Percentiles rank a stretch among this genome's conserved stretches.
Evolutionary conservation across 768 basidiomycete species (phyloP).

Genomic region (Boletellus ananas): DNA sequence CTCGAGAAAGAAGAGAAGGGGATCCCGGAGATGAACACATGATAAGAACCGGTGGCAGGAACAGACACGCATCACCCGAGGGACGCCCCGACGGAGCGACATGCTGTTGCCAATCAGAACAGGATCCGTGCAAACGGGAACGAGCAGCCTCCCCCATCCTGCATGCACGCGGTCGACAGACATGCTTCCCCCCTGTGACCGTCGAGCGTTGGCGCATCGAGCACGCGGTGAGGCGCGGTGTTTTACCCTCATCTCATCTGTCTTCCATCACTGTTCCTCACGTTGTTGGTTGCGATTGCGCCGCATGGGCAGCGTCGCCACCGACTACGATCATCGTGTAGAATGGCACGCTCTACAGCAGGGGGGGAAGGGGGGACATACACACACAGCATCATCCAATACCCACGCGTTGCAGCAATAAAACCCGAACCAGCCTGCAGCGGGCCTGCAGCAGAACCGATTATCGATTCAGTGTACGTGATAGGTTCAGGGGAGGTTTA

Average conservation of each 20-base stretch:
- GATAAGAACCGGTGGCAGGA: slow-evolving; percentile 6
- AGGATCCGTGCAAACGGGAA: slow-evolving; percentile 10
- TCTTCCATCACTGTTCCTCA: slow-evolving; percentile 7
- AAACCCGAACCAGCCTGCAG: slow-evolving; percentile 47
- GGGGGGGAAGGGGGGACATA: slow-evolving; percentile 9
- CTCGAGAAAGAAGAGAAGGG: background rate
- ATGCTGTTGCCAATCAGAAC: slow-evolving; percentile 5
- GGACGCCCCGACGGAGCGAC: no score
- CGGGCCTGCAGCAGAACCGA: slow-evolving; percentile 52
- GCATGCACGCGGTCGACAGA: slow-evolving; percentile 12
- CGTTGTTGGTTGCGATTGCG: slow-evolving; percentile 1
- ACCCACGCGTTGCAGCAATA: slow-evolving; percentile 39
- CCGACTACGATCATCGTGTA: slow-evolving; percentile 2
- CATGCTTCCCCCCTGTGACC: slow-evolving; percentile 6
- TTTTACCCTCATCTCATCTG: slow-evolving; percentile 9
- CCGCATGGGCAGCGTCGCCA: slow-evolving; percentile 6
- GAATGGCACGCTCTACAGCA: slow-evolving; percentile 1
- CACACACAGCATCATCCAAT: no score
- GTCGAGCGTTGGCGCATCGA: slow-evolving; percentile 6
- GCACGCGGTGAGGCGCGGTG: slow-evolving; percentile 23
- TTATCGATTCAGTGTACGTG: slow-evolving; percentile 55
- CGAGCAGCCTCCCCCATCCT: background rate
- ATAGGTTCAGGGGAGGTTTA: slow-evolving; percentile 33
- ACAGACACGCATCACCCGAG: slow-evolving; percentile 1
- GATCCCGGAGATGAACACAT: slow-evolving; percentile 21